A percentile compares a stretch with the other conserved stretches of the same genome.
Evolutionary conservation across 2,329 filamentous ascomycete genomes (phyloP).

Genomic region (Colletotrichum navitas): DNA sequence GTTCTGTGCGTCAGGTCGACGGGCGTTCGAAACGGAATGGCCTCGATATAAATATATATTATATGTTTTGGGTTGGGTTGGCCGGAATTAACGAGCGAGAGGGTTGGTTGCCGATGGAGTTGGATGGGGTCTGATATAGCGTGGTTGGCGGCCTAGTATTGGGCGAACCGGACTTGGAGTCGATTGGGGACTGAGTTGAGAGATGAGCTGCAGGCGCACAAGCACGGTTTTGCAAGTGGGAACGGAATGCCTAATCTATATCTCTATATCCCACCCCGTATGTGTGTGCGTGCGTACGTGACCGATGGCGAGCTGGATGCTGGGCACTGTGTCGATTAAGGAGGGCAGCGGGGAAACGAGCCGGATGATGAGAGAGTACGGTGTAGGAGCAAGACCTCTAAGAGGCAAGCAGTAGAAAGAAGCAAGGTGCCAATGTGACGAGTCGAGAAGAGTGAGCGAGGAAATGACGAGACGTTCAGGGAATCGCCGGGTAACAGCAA

Average conservation of each 20-base stretch:
- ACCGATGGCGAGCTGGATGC: neutral
- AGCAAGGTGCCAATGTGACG: conserved; percentile 40
- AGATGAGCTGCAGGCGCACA: conserved; percentile 36
- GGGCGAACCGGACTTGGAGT: conserved; percentile 3
- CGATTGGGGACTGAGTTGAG: conserved; percentile 14
- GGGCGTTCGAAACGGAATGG: conserved; percentile 40
- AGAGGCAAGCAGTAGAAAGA: conserved; percentile 30
- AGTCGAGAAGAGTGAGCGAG: conserved; percentile 23
- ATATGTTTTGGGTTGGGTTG: conserved; percentile 24
- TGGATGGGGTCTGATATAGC: conserved; percentile 9
- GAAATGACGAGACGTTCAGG: conserved; percentile 29
- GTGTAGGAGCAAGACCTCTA: neutral
- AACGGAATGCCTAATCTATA: neutral
- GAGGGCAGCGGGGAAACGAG: conserved; percentile 7
- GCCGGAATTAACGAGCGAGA: neutral
- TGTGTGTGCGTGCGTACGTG: neutral
- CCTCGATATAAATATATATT: conserved; percentile 41
- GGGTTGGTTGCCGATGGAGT: neutral
- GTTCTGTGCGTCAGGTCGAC: conserved; percentile 42
- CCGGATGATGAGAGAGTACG: conserved; percentile 7
- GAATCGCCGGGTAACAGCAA: conserved; percentile 33
- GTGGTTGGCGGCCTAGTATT: conserved; percentile 7
- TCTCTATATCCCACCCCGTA: neutral
- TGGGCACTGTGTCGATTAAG: conserved; percentile 2
- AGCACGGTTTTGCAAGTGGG: conserved; percentile 20